These are phyloP conservation scores for Poronia punctata DNA, from an alignment of 495 filamentous ascomycete species.

Conservation along the genomic window DNA sequence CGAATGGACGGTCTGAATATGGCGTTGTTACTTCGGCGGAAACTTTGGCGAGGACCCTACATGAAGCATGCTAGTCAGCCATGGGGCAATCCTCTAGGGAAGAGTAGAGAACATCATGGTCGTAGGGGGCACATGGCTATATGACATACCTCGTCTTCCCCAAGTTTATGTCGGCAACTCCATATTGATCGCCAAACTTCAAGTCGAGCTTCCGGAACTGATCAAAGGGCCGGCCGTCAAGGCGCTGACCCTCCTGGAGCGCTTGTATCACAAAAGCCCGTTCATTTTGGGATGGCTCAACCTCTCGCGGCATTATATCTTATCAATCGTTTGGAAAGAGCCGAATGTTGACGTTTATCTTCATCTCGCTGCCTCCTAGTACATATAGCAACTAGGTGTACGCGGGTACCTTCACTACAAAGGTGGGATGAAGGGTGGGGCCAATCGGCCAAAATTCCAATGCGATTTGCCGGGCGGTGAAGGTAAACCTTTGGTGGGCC, in stretches of 20 bases:
- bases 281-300: constrained; percentile 72
- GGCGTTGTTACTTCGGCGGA: constrained; percentile 83
- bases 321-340: constrained; percentile 11
- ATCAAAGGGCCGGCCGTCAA: constrained; percentile 77
- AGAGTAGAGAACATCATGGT: too few relatives aligned
- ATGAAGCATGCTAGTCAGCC: constrained; percentile 5
- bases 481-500: constrained; percentile 14
- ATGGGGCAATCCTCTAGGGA: too few relatives aligned
- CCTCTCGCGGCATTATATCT: constrained; percentile 94
- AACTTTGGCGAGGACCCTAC: constrained; percentile 73
- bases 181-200: constrained; percentile 83
- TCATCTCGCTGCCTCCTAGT: constrained; percentile 15
- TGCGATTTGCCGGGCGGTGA: constrained; percentile 28
- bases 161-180: constrained; percentile 78
- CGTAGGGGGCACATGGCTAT: too few relatives aligned
- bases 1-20: constrained; percentile 81
- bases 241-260: constrained; percentile 64
- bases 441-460: constrained; percentile 17
- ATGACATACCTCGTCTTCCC: constrained; percentile 87
- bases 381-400: too few relatives aligned
- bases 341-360: constrained; percentile 6
- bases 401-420: too few relatives aligned
- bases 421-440: constrained; percentile 19
- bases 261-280: constrained; percentile 69
- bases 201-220: constrained; percentile 70